Evolutionary conservation across 1,139 yeast genomes (phyloP).

Genomic region (Taphrina betulina): DNA sequence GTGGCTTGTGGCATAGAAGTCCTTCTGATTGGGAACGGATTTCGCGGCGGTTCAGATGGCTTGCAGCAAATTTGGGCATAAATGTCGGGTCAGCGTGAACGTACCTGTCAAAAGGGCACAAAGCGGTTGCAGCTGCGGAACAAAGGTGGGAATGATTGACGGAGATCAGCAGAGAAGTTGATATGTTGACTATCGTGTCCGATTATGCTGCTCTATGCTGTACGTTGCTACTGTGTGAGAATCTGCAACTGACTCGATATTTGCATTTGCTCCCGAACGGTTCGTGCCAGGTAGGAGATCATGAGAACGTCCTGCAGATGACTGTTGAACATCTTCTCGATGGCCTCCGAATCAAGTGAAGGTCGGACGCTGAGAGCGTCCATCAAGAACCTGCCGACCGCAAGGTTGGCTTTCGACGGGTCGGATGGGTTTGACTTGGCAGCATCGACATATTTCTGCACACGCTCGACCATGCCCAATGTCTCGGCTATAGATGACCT

Average conservation of each 20-base stretch:
- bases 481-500: constrained; percentile 59
- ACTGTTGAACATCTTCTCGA: constrained; percentile 63
- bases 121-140: too few species aligned
- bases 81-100: too few species aligned
- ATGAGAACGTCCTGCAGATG: constrained; percentile 80
- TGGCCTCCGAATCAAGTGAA: constrained; percentile 57
- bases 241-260: constrained; percentile 32
- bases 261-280: constrained; percentile 68
- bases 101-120: too few species aligned
- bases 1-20: too few species aligned
- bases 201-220: too few species aligned
- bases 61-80: too few species aligned
- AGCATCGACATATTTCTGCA: constrained; percentile 53
- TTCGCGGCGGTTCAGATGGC: too few species aligned
- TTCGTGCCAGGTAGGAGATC: constrained; percentile 79
- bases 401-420: constrained; percentile 49
- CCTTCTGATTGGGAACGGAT: too few species aligned
- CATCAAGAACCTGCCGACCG: constrained; percentile 66
- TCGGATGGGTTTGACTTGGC: constrained; percentile 31
- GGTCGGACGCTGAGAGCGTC: constrained; percentile 64
- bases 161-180: background rate
- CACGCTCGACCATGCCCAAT: constrained; percentile 57
- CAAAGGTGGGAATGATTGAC: background rate
- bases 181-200: too few species aligned
- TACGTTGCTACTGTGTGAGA: constrained; percentile 32